These are phyloP conservation scores for Cyclotella cryptica DNA, from an alignment of 108 stramenopile species.

Conservation along the genomic window DNA sequence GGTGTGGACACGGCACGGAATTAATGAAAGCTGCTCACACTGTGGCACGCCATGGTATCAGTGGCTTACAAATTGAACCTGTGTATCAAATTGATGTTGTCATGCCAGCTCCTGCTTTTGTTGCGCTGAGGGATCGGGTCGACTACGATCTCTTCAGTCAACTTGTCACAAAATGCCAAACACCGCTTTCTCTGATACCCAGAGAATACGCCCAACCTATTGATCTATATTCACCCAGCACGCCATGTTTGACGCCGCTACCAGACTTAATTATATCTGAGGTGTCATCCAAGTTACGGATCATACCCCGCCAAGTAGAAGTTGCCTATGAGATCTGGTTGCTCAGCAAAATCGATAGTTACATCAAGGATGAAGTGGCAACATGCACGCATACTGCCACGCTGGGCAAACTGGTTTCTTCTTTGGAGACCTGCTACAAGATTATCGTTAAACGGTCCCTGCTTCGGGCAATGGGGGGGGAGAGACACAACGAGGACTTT, in stretches of 20 bases:
- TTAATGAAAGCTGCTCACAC: constrained; percentile 64
- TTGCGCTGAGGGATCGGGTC: constrained; percentile 63
- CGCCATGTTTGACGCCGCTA: constrained; percentile 42
- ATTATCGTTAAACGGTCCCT: constrained; percentile 43
- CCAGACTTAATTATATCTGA: constrained; percentile 46
- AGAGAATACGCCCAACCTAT: constrained; percentile 1
- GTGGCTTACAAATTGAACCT: not conserved
- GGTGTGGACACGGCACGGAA: constrained; percentile 78
- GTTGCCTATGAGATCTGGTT: constrained; percentile 71
- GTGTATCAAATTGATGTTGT: constrained; percentile 82
- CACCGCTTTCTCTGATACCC: constrained; percentile 16
- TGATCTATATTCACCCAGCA: not conserved
- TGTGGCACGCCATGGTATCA: constrained; percentile 26
- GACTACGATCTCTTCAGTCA: constrained; percentile 54
- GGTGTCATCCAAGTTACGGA: constrained; percentile 49
- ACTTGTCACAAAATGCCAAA: not conserved
- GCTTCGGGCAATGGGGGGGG: constrained; percentile 12
- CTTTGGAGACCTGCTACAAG: constrained; percentile 34
- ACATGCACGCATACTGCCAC: constrained; percentile 8
- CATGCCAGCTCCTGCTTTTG: constrained; percentile 79
- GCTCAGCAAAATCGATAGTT: constrained; percentile 34
- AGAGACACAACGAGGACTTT: constrained; percentile 21
- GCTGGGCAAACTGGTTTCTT: constrained; percentile 3
- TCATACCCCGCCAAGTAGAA: constrained; percentile 69
- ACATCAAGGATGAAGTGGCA: constrained; percentile 8